Percentiles rank a stretch among this genome's conserved stretches.
phyloP scores from a whole-genome alignment of 768 basidiomycete species.

The Lactarius sanguifluus region DNA sequence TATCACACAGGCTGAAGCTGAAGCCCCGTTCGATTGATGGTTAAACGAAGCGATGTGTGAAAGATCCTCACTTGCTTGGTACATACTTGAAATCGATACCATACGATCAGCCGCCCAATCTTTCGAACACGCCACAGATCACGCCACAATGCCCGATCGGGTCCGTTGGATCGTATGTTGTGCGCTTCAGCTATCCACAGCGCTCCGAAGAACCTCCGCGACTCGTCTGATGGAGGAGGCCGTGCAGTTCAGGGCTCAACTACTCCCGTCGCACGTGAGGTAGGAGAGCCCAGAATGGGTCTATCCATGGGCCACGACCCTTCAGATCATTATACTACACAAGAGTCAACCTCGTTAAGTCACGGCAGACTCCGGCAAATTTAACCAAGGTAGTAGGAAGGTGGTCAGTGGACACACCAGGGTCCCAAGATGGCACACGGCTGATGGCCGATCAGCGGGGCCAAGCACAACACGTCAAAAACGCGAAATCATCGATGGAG shows the following conservation, averaged over 20 bases:
- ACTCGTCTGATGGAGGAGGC: not conserved
- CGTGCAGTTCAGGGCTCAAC: not conserved
- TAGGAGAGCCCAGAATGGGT: not conserved
- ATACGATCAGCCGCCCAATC: not conserved
- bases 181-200: not conserved
- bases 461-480: not conserved
- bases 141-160: not conserved
- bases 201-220: not conserved
- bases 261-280: not conserved
- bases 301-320: not conserved
- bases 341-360: not conserved
- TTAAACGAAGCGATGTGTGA: not conserved
- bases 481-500: not conserved
- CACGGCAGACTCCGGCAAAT: not conserved
- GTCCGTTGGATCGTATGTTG: not conserved
- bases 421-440: not conserved
- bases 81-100: not conserved
- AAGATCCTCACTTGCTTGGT: not conserved
- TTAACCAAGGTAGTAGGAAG: not conserved
- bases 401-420: not conserved
- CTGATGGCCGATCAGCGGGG: not conserved
- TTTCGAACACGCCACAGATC: conserved; percentile 4
- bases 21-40: not conserved
- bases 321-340: not conserved
- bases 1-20: not conserved